A percentile compares a stretch with the other conserved stretches of the same genome.
These are phyloP conservation scores for Fusarium albidum DNA, from an alignment of 2,329 filamentous ascomycete species.

Conservation along the genomic window DNA sequence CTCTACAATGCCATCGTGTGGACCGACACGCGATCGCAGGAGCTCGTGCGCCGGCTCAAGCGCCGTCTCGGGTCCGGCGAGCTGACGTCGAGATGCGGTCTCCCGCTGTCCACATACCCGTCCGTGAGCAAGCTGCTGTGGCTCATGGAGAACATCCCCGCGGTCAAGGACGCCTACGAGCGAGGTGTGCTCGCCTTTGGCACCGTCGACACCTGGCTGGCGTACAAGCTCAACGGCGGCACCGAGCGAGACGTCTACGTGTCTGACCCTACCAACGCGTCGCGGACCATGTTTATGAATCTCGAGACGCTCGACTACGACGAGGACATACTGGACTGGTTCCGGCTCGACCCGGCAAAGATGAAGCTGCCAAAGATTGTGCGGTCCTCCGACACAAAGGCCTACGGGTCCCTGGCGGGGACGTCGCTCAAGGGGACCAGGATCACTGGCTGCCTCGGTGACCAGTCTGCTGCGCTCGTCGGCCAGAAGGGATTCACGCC, in stretches of 20 bases:
- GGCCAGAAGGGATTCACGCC: constrained; percentile 81
- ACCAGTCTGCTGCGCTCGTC: constrained; percentile 83
- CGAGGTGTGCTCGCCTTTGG: constrained; percentile 77
- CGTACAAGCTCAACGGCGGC: constrained; percentile 81
- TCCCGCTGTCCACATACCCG: constrained; percentile 84
- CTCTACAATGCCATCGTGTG: constrained; percentile 85
- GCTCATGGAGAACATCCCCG: constrained; percentile 74
- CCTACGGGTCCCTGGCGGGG: constrained; percentile 70
- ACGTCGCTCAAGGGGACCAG: constrained; percentile 71
- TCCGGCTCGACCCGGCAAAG: constrained; percentile 74
- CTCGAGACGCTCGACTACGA: constrained; percentile 79
- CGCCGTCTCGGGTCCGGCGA: constrained; percentile 70
- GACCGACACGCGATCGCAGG: constrained; percentile 81
- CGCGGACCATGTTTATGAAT: constrained; percentile 86
- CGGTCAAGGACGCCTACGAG: constrained; percentile 75
- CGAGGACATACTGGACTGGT: constrained; percentile 76
- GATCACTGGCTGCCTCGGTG: constrained; percentile 81
- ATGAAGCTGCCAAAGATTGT: constrained; percentile 80
- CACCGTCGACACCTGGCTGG: constrained; percentile 82
- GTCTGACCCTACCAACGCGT: constrained; percentile 84
- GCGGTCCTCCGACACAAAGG: constrained; percentile 73
- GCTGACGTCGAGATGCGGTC: constrained; percentile 72
- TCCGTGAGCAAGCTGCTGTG: constrained; percentile 81
- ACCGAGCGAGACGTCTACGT: constrained; percentile 71
- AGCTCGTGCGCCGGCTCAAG: constrained; percentile 78